phyloP scores from a whole-genome alignment of 768 basidiomycete species.

The Auriscalpium vulgare region DNA sequence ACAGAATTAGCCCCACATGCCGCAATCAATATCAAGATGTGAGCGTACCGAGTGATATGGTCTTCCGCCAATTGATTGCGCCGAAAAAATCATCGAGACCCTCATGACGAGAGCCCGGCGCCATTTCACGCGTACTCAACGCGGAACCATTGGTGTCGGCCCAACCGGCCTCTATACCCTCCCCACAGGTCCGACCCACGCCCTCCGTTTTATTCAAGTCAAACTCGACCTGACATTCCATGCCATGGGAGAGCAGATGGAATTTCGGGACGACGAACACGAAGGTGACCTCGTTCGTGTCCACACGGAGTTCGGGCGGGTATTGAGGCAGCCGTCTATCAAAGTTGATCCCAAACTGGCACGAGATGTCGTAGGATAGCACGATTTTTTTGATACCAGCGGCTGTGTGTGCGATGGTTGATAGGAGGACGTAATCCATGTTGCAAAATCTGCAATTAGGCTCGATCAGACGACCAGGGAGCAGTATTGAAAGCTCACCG shows the following conservation, averaged over 20 bases:
- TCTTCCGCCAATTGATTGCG: slow-evolving; percentile 11
- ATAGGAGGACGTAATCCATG: slow-evolving; percentile 18
- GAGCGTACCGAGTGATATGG: neutral
- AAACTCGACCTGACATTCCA: slow-evolving; percentile 9
- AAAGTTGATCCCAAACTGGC: neutral
- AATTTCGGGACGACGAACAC: slow-evolving; percentile 1
- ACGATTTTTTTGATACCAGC: neutral
- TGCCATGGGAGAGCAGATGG: slow-evolving; percentile 12
- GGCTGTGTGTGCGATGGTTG: neutral
- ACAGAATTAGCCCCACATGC: neutral
- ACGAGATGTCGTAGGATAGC: neutral
- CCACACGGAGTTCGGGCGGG: neutral
- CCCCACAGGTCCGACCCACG: slow-evolving; percentile 13
- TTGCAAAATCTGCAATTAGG: slow-evolving; percentile 12
- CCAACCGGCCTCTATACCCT: slow-evolving; percentile 15
- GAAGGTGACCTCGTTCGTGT: no score
- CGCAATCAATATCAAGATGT: no score
- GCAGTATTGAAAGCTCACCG: neutral
- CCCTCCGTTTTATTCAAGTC: slow-evolving; percentile 5
- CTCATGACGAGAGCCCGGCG: slow-evolving; percentile 5
- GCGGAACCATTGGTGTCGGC: slow-evolving; percentile 3
- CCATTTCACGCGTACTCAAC: slow-evolving; percentile 10
- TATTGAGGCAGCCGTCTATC: neutral
- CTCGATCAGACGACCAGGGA: neutral
- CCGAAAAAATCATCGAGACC: slow-evolving; percentile 7